Evolutionary conservation across 2,329 filamentous ascomycete genomes (phyloP).

Genomic region (Fusarium virguliforme): DNA sequence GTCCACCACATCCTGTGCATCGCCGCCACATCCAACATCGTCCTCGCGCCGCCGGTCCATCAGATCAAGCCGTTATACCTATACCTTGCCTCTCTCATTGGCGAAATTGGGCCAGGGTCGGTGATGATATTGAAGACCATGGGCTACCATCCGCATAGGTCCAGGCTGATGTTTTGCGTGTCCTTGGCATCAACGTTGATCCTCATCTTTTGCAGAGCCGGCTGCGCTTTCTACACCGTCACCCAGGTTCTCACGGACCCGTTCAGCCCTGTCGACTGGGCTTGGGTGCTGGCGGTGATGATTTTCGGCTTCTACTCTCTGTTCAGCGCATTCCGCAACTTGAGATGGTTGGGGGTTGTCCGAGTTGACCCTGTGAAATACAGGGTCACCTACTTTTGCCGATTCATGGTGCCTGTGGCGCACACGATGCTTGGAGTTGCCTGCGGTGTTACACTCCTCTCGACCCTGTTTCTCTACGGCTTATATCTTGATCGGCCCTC

Average conservation of each 20-base stretch:
- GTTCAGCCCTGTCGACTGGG: conserved; percentile 43
- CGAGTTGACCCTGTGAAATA: conserved; percentile 27
- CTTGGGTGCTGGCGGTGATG: conserved; percentile 40
- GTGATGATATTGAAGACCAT: conserved; percentile 42
- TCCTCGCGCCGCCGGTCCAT: conserved; percentile 44
- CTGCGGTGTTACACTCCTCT: conserved; percentile 34
- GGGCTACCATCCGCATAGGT: conserved; percentile 36
- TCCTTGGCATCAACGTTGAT: conserved; percentile 35
- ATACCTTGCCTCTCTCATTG: conserved; percentile 48
- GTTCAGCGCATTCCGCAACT: conserved; percentile 31
- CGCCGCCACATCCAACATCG: conserved; percentile 42
- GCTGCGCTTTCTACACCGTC: conserved; percentile 38
- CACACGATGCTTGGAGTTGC: conserved; percentile 39
- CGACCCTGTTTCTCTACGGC: conserved; percentile 41
- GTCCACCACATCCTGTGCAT: conserved; percentile 50
- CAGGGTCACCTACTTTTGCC: conserved; percentile 23
- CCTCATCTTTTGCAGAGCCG: conserved; percentile 35
- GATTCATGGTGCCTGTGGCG: conserved; percentile 34
- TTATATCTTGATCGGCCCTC: conserved; percentile 35
- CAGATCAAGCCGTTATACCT: conserved; percentile 50
- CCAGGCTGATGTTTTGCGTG: conserved; percentile 34
- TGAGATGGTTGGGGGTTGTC: conserved; percentile 40
- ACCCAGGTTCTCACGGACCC: conserved; percentile 44
- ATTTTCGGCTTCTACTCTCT: conserved; percentile 47
- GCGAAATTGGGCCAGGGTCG: conserved; percentile 44